These are phyloP conservation scores for Ceratocystis destructans DNA, from an alignment of 2,329 filamentous ascomycete species.

Conservation along the genomic window DNA sequence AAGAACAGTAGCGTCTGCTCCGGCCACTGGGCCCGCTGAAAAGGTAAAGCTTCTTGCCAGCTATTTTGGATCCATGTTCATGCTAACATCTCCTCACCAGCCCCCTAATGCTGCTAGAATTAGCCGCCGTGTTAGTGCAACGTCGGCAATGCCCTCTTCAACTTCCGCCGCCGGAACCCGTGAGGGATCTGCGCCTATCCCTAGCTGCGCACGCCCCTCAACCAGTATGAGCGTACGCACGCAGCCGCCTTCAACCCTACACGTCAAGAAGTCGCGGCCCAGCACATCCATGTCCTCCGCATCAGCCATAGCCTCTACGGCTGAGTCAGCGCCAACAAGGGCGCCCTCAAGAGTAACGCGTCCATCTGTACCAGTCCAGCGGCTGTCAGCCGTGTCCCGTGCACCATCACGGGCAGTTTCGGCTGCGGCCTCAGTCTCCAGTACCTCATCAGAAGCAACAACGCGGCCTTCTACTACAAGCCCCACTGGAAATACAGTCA, in stretches of 20 bases:
- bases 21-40: conserved; percentile 26
- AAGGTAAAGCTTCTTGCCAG: conserved; percentile 26
- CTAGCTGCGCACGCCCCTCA: conserved; percentile 1
- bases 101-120: background rate
- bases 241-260: conserved; percentile 2
- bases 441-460: conserved; percentile 9
- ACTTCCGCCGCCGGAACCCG: background rate
- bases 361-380: background rate
- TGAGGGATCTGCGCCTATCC: conserved; percentile 1
- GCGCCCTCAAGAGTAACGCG: background rate
- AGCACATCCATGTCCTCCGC: conserved; percentile 9
- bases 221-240: conserved; percentile 9
- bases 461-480: conserved; percentile 16
- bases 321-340: background rate
- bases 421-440: background rate
- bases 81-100: background rate
- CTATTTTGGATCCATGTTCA: background rate
- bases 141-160: conserved; percentile 27
- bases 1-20: conserved; percentile 39
- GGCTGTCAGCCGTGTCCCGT: conserved; percentile 7
- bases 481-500: background rate
- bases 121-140: conserved; percentile 37
- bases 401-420: conserved; percentile 10
- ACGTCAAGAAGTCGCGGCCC: conserved; percentile 17
- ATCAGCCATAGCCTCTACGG: conserved; percentile 1